Percentiles rank a stretch among this genome's conserved stretches.
phyloP scores from a whole-genome alignment of 1,139 yeast genomes.

The Suhomyces yuchorum region DNA sequence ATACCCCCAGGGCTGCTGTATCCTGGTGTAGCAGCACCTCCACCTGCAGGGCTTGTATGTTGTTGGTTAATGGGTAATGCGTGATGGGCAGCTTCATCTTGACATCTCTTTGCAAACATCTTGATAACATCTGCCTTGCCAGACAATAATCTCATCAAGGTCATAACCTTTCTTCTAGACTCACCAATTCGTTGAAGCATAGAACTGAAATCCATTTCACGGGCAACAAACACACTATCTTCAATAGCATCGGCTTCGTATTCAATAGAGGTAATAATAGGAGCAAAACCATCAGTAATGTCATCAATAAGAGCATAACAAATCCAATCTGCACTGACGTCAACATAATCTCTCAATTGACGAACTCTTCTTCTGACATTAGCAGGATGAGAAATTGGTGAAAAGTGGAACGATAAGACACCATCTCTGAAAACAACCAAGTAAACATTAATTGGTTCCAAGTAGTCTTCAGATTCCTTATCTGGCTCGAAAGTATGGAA shows the following conservation, averaged over 20 bases:
- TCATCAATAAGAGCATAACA: conserved; percentile 94
- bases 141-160: conserved; percentile 82
- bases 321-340: conserved; percentile 89
- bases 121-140: conserved; percentile 97
- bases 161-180: conserved; percentile 87
- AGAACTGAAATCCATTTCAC: conserved; percentile 57
- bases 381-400: conserved; percentile 80
- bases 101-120: conserved; percentile 96
- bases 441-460: conserved; percentile 87
- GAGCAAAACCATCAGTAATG: conserved; percentile 91
- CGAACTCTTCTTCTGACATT: conserved; percentile 90
- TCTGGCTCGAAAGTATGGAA: conserved; percentile 82
- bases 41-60: not conserved
- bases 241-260: conserved; percentile 92
- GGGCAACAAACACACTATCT: conserved; percentile 57
- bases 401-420: conserved; percentile 79
- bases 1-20: conserved; percentile 10
- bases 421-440: conserved; percentile 87
- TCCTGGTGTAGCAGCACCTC: conserved; percentile 7
- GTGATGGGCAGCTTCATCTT: conserved; percentile 52
- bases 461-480: conserved; percentile 72
- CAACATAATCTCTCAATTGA: conserved; percentile 84
- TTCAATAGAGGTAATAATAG: conserved; percentile 83
- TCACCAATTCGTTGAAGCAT: conserved; percentile 87
- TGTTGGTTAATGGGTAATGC: conserved; percentile 9